Base-by-base conservation (phyloP, 768 basidiomycete genomes). In the Lactarius indigo region DNA sequence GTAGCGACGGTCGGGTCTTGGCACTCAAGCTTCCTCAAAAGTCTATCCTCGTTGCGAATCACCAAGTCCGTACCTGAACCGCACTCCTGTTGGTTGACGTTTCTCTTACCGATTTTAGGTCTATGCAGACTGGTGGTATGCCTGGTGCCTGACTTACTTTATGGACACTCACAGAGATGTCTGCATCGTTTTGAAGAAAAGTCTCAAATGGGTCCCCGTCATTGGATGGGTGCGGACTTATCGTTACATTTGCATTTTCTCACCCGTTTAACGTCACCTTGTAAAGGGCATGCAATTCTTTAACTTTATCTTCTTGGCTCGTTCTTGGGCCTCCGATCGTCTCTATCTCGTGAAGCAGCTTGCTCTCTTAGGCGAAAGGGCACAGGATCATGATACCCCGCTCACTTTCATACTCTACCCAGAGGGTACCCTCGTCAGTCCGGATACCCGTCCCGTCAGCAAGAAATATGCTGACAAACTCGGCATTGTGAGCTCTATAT, bases 341-440 rank as follows among this genome's bases (percentile, higher is more conserved):
- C 73, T 83, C 12, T 84, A 87, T 68, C 81, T 97, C 6, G 83
- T 87, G 31, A 77, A 80, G 26, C 82, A 86, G 64, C 83, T 97
- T 26, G 85, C 87, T 0, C 80, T 84, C 52, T 79, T 96, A 17
- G 94, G 89, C 1, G 82, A 81, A 60, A 82, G 83, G 37, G 88
- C 90, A n/a, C 85, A 90, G 72, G 76, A 82, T 59, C 81, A 86
- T 73, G 83, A 89, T 68, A 85, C 82, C 30, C 90, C 93, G 0
- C 80, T 97, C 52, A 87, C 89, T 68, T 86, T 96, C 71, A 81
- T 98, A 63, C 82, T 98, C 56, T 98, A 96, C 75, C 97, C 97
- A 0, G 97, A 99, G 76, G 97, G 97, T 35, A 98, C 96, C 5
- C 87, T 98, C 31, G 90, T 96, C 17, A 94, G 92, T 76, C 83